Conservation (phyloP, 345 rosid genomes). For the Euphorbia tirucalli region DNA sequence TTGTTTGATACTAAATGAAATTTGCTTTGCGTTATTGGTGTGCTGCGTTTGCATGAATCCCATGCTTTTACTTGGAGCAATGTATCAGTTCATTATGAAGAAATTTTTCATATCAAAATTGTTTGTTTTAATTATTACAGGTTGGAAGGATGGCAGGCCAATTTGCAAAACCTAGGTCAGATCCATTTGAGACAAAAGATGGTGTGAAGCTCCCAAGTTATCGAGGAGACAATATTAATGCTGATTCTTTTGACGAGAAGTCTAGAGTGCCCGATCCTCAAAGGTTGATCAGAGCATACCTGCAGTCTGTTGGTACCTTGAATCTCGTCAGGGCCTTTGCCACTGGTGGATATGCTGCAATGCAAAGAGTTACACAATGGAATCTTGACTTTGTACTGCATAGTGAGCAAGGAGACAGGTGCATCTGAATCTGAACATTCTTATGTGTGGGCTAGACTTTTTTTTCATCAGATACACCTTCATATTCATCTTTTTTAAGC, state of each 20-base stretch:
- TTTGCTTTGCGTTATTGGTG: not conserved
- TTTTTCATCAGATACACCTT: not conserved
- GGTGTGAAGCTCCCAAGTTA: constrained; percentile 66
- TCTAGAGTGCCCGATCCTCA: constrained; percentile 66
- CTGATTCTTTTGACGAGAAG: constrained; percentile 64
- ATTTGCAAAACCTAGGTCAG: constrained; percentile 70
- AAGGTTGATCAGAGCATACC: constrained; percentile 58
- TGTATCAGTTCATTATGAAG: not conserved
- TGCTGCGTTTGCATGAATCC: not conserved
- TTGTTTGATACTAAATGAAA: not conserved
- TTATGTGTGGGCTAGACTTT: not conserved
- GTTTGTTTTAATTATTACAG: constrained; percentile 15
- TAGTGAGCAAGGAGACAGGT: constrained; percentile 75
- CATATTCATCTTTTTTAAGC: not conserved
- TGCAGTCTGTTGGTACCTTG: constrained; percentile 58
- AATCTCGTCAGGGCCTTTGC: constrained; percentile 68
- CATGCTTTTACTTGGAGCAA: not conserved
- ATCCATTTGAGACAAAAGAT: constrained; percentile 47
- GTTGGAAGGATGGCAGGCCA: constrained; percentile 75
- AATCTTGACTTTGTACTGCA: constrained; percentile 60
- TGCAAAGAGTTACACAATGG: constrained; percentile 66
- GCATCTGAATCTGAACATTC: not conserved
- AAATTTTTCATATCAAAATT: not conserved
- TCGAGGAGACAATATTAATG: constrained; percentile 62
- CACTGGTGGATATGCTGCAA: constrained; percentile 73